A percentile compares a stretch with the other conserved stretches of the same genome.
Conservation (phyloP, 176 grass and related monocot genomes). For the Thalia dealbata region DNA sequence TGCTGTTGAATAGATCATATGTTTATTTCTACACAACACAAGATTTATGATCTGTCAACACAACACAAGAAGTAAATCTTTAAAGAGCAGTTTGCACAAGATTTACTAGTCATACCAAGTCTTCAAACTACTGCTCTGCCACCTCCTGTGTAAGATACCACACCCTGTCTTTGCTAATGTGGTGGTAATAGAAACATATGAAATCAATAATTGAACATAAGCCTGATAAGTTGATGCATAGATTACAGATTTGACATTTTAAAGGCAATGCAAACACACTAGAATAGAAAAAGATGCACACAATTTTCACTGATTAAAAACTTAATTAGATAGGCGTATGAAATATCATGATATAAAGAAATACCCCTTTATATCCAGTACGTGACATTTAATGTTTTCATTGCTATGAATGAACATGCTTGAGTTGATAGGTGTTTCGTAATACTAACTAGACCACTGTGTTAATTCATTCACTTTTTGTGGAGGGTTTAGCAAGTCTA, state of each 20-base stretch:
- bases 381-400: background rate
- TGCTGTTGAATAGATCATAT: no score
- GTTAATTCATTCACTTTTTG: constrained; percentile 24
- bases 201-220: background rate
- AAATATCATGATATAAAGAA: background rate
- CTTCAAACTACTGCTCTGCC: background rate
- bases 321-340: no score
- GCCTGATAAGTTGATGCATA: background rate
- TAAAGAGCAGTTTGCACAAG: background rate
- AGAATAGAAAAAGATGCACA: no score
- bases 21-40: no score
- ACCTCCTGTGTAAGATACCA: background rate
- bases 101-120: background rate
- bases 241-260: no score
- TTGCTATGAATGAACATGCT: background rate
- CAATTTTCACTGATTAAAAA: no score
- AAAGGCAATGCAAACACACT: no score
- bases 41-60: background rate
- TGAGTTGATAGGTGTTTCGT: no score
- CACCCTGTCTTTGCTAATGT: background rate
- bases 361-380: background rate
- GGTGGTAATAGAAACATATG: background rate
- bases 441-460: background rate
- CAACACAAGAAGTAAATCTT: background rate
- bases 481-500: constrained; percentile 33